Percentiles rank a stretch among this genome's conserved stretches.
Evolutionary conservation across 306 rosid genomes (phyloP).

Genomic region (Vicia sativa): DNA sequence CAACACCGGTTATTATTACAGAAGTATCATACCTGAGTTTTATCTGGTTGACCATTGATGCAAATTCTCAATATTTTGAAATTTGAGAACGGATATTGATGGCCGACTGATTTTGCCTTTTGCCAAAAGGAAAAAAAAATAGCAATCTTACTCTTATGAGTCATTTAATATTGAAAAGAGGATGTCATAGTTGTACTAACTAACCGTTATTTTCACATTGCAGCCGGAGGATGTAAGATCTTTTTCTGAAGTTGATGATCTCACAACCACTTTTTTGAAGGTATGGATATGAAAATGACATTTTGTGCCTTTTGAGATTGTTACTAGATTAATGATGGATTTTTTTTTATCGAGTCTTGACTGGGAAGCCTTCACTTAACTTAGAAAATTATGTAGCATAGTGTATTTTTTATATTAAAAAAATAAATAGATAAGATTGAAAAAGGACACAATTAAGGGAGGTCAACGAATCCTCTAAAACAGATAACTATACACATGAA

Average conservation of each 20-base stretch:
- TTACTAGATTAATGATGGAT: conserved; percentile 9
- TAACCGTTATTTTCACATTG: conserved; percentile 44
- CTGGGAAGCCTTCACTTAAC: conserved; percentile 9
- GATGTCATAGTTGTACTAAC: conserved; percentile 12
- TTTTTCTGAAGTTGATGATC: conserved; percentile 79
- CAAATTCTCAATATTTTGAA: not conserved
- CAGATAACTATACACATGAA: not conserved
- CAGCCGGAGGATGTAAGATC: conserved; percentile 69
- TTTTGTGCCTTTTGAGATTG: not conserved
- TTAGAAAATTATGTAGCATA: not conserved
- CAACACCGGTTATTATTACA: not conserved
- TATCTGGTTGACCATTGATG: not conserved
- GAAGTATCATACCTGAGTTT: not conserved
- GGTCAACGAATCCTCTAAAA: conserved; percentile 8
- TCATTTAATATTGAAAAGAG: conserved; percentile 9
- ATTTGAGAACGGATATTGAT: conserved; percentile 16
- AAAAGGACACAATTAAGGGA: not conserved
- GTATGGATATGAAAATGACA: conserved; percentile 48
- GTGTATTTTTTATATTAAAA: not conserved
- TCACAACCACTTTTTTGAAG: conserved; percentile 75
- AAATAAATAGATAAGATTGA: not conserved
- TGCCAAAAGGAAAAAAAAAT: not conserved
- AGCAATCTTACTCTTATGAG: not conserved
- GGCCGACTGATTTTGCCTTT: not conserved
- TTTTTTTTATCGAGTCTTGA: conserved; percentile 7